Evolutionary conservation across 1,284 basidiomycete species (phyloP).

Genomic region (Moesziomyces globuligerus): DNA sequence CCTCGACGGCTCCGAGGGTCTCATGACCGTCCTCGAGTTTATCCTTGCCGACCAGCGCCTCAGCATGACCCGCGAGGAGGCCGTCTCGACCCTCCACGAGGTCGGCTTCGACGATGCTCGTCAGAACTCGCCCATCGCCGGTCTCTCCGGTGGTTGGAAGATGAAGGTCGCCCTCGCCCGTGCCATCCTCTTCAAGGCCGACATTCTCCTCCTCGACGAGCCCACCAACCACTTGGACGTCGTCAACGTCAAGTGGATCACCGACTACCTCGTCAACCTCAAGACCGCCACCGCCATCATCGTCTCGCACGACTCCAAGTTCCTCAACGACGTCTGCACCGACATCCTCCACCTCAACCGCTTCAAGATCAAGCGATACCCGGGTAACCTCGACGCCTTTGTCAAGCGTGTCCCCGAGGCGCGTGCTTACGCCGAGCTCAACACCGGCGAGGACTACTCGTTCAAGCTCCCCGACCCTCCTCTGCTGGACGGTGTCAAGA

Average conservation of each 20-base stretch:
- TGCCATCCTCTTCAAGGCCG: conserved; percentile 67
- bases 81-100: conserved; percentile 60
- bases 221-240: conserved; percentile 68
- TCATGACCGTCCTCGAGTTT: conserved; percentile 65
- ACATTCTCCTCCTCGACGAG: conserved; percentile 67
- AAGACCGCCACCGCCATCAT: conserved; percentile 66
- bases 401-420: conserved; percentile 68
- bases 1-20: conserved; percentile 67
- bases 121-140: conserved; percentile 65
- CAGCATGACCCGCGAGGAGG: conserved; percentile 58
- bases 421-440: conserved; percentile 65
- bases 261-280: conserved; percentile 63
- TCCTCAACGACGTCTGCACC: conserved; percentile 67
- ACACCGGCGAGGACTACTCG: conserved; percentile 66
- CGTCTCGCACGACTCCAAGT: conserved; percentile 67
- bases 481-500: conserved; percentile 68
- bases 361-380: conserved; percentile 68
- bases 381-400: conserved; percentile 66
- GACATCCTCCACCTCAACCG: conserved; percentile 68
- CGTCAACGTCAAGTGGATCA: conserved; percentile 67
- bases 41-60: conserved; percentile 65
- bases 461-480: conserved; percentile 68
- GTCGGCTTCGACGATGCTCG: conserved; percentile 67
- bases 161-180: conserved; percentile 68
- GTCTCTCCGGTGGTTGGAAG: conserved; percentile 68